A percentile compares a stretch with the other conserved stretches of the same genome.
These are phyloP conservation scores for Candolleomyces eurysporus DNA, from an alignment of 768 basidiomycete species.

Conservation along the genomic window DNA sequence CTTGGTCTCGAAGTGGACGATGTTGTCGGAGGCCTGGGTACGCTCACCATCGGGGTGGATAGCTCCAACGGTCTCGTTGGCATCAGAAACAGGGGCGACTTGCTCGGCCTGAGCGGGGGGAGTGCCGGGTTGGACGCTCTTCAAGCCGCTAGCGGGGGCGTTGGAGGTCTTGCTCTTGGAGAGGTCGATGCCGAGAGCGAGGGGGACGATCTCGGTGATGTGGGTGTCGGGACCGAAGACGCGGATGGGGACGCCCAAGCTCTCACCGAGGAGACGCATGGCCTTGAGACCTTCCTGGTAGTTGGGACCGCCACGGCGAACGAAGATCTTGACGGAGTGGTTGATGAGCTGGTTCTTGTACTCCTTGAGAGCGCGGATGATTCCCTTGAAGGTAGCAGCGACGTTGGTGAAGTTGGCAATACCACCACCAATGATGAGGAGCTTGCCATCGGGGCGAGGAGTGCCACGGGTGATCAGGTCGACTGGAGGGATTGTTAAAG, in stretches of 20 bases:
- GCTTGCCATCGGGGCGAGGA: slow-evolving; percentile 85
- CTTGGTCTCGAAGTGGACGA: slow-evolving; percentile 79
- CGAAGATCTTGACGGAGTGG: slow-evolving; percentile 91
- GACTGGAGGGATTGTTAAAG: slow-evolving; percentile 39
- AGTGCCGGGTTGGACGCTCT: slow-evolving; percentile 36
- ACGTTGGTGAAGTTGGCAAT: slow-evolving; percentile 99
- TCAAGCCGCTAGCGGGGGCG: slow-evolving; percentile 24
- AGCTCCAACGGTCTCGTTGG: slow-evolving; percentile 54
- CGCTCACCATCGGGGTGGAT: slow-evolving; percentile 80
- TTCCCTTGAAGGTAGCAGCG: slow-evolving; percentile 99
- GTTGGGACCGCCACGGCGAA: slow-evolving; percentile 98
- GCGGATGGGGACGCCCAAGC: slow-evolving; percentile 93
- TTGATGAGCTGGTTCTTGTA: slow-evolving; percentile 82
- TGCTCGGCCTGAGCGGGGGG: slow-evolving; percentile 30
- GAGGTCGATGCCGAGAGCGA: slow-evolving; percentile 86
- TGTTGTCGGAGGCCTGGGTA: slow-evolving; percentile 82
- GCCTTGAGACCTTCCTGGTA: slow-evolving; percentile 98
- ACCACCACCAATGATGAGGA: slow-evolving; percentile 99
- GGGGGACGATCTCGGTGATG: slow-evolving; percentile 97
- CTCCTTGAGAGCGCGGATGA: slow-evolving; percentile 95
- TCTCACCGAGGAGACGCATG: slow-evolving; percentile 96
- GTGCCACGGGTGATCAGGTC: slow-evolving; percentile 93
- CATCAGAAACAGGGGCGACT: slow-evolving; percentile 36
- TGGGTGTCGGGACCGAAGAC: slow-evolving; percentile 98
- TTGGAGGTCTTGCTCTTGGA: slow-evolving; percentile 36